A percentile compares a stretch with the other conserved stretches of the same genome.
These are phyloP conservation scores for Celoporthe dispersa DNA, from an alignment of 2,329 filamentous ascomycete genomes.

Conservation along the genomic window DNA sequence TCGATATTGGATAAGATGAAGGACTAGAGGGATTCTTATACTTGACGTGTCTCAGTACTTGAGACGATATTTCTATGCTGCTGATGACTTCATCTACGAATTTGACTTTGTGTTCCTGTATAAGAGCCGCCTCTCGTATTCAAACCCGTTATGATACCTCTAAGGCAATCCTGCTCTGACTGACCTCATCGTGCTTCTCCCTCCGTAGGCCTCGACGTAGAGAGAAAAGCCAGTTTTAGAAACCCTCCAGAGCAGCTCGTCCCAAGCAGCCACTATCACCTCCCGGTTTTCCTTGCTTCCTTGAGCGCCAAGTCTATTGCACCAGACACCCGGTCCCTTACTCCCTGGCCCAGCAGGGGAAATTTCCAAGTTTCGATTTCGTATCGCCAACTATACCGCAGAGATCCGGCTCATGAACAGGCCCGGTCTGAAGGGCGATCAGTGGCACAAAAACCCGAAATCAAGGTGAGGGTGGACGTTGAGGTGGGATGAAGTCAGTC, in stretches of 20 bases:
- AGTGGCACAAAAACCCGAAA: not conserved
- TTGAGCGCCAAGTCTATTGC: not conserved
- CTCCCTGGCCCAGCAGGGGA: not conserved
- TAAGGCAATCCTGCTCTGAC: not conserved
- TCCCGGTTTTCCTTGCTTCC: not conserved
- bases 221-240: not conserved
- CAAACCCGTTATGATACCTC: not conserved
- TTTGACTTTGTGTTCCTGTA: not conserved
- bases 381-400: not conserved
- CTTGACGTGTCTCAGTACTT: not conserved
- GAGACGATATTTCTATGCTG: not conserved
- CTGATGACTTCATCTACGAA: constrained; percentile 3
- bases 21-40: not conserved
- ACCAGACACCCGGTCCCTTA: not conserved
- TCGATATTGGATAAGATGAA: not conserved
- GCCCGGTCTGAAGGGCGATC: not conserved
- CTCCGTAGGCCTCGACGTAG: not conserved
- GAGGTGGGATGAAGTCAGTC: not conserved
- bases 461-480: not conserved
- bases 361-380: not conserved
- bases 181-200: not conserved
- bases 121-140: not conserved
- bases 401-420: not conserved
- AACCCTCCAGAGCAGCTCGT: not conserved
- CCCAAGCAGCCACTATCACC: not conserved